Evolutionary conservation across 371 early-diverging fungal species (phyloP).

Genomic region (Mortierella sp.): DNA sequence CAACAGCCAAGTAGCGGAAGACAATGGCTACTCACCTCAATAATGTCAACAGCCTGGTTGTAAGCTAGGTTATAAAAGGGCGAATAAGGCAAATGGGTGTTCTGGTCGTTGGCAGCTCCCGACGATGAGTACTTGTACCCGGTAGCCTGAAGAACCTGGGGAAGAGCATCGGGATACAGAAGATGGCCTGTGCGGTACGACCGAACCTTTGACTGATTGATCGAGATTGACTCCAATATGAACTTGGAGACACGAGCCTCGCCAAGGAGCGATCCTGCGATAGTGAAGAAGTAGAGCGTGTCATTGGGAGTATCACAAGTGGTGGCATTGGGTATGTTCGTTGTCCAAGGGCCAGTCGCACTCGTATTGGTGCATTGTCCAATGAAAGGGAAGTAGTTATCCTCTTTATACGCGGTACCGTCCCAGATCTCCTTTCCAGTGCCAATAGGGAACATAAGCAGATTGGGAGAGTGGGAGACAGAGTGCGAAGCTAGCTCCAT

Average conservation of each 20-base stretch:
- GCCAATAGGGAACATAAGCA: conserved; percentile 24
- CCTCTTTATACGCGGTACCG: conserved; percentile 9
- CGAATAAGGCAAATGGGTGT: conserved; percentile 29
- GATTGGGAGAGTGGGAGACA: conserved; percentile 29
- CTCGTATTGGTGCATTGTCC: conserved; percentile 22
- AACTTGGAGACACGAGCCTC: conserved; percentile 37
- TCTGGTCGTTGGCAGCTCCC: conserved; percentile 27
- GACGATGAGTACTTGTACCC: conserved; percentile 28
- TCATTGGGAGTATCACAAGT: conserved; percentile 27
- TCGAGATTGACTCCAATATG: conserved; percentile 32
- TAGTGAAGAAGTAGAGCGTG: conserved; percentile 13
- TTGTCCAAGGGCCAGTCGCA: conserved; percentile 11
- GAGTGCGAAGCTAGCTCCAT: conserved; percentile 44
- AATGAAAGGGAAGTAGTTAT: conserved; percentile 40
- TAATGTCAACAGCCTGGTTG: conserved; percentile 23
- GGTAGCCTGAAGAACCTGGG: conserved; percentile 15
- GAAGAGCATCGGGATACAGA: conserved; percentile 29
- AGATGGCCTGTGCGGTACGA: conserved; percentile 42
- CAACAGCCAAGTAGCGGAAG: too few species aligned
- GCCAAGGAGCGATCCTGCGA: conserved; percentile 24
- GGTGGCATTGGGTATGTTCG: conserved; percentile 21
- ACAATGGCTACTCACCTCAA: conserved; percentile 7
- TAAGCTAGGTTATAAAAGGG: conserved; percentile 24
- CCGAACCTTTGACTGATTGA: conserved; percentile 8
- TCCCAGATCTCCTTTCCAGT: conserved; percentile 33